These are phyloP conservation scores for Mimosa pudica DNA, from an alignment of 306 rosid genomes.

Conservation along the genomic window DNA sequence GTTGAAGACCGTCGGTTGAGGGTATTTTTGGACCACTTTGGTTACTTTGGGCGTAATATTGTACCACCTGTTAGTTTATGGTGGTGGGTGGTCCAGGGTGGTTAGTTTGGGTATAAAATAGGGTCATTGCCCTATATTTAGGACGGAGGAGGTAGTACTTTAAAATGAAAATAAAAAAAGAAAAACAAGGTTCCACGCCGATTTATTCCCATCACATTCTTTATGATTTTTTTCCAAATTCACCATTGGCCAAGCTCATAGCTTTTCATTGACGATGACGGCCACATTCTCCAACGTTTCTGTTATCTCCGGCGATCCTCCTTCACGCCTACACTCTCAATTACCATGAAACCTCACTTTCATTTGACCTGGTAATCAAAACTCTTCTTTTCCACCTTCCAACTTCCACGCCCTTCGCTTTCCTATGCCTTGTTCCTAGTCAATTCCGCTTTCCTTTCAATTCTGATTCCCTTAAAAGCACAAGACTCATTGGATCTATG, in stretches of 20 bases:
- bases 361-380: conserved; percentile 28
- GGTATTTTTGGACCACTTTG: too few species aligned
- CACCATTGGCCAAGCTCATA: conserved; percentile 17
- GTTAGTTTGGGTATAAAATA: too few species aligned
- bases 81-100: too few species aligned
- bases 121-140: too few species aligned
- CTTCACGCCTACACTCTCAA: background rate
- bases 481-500: conserved; percentile 36
- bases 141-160: too few species aligned
- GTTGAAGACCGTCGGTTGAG: too few species aligned
- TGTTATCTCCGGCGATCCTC: conserved; percentile 42
- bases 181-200: conserved; percentile 2
- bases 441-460: conserved; percentile 29
- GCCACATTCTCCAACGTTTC: conserved; percentile 30
- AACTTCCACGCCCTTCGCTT: conserved; percentile 1
- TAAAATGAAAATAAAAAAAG: background rate
- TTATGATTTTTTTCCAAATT: conserved; percentile 5
- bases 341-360: conserved; percentile 22
- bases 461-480: background rate
- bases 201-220: conserved; percentile 36
- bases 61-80: too few species aligned
- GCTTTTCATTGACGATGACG: conserved; percentile 30
- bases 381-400: conserved; percentile 12
- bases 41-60: too few species aligned
- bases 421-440: conserved; percentile 22